Percentiles rank a stretch among this genome's conserved stretches.
These are phyloP conservation scores for Lichtheimia ornata DNA, from an alignment of 371 early-diverging fungal species.

Conservation along the genomic window DNA sequence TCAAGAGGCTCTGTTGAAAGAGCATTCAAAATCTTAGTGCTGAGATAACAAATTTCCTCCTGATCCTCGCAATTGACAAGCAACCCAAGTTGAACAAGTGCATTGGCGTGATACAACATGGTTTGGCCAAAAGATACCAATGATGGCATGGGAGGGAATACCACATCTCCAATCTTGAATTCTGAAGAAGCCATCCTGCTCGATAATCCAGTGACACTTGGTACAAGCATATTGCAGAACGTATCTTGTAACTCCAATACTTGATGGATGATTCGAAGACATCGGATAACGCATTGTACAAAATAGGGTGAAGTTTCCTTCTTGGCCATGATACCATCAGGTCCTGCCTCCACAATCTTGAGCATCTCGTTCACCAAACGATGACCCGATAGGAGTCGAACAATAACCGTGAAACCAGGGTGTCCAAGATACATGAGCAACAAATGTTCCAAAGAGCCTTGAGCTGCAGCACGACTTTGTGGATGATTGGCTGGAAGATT, in stretches of 20 bases:
- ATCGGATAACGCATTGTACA: constrained; percentile 44
- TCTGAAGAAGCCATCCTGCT: constrained; percentile 28
- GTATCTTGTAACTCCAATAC: constrained; percentile 67
- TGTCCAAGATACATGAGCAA: constrained; percentile 51
- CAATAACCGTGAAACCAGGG: constrained; percentile 85
- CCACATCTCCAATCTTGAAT: constrained; percentile 25
- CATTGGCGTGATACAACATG: constrained; percentile 65
- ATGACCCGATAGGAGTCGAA: constrained; percentile 78
- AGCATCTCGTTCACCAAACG: constrained; percentile 69
- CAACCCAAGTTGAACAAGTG: constrained; percentile 72
- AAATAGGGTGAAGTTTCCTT: constrained; percentile 22
- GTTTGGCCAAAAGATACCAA: constrained; percentile 80
- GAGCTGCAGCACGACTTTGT: constrained; percentile 1
- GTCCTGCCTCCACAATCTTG: constrained; percentile 62
- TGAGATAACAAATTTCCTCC: constrained; percentile 74
- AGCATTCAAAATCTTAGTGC: constrained; percentile 72
- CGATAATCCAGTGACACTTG: constrained; percentile 42
- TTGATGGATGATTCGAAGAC: constrained; percentile 69
- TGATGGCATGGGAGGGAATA: constrained; percentile 38
- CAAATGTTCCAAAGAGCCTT: constrained; percentile 9
- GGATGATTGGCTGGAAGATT: background rate
- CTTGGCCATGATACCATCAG: constrained; percentile 52
- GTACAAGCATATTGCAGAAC: constrained; percentile 71
- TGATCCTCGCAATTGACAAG: constrained; percentile 61
- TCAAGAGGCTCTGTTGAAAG: constrained; percentile 65